A percentile compares a stretch with the other conserved stretches of the same genome.
These are phyloP conservation scores for Vaccinium macrocarpon DNA, from an alignment of 148 eudicot genomes.

Conservation along the genomic window DNA sequence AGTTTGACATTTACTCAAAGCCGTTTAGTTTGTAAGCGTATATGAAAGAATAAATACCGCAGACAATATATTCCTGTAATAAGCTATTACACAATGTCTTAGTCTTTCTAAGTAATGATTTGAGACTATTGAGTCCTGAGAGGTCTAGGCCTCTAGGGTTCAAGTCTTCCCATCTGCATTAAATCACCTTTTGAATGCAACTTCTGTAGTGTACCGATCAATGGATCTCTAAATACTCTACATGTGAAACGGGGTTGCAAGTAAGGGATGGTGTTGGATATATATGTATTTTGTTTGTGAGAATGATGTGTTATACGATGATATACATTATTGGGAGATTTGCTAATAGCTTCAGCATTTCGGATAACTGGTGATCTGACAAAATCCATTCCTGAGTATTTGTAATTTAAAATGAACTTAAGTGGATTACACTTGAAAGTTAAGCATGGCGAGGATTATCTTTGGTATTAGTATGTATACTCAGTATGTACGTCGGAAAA, in stretches of 20 bases:
- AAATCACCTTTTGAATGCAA: background rate
- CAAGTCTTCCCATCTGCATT: background rate
- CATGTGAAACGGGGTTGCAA: too few relatives aligned
- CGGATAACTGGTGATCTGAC: background rate
- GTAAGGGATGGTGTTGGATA: background rate
- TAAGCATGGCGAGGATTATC: background rate
- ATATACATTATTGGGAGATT: background rate
- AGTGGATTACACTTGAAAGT: background rate
- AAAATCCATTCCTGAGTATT: background rate
- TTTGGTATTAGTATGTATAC: background rate
- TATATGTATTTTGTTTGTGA: background rate
- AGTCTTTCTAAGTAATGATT: background rate
- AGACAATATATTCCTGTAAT: background rate
- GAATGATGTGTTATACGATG: background rate
- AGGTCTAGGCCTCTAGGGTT: background rate
- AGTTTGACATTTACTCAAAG: constrained; percentile 22
- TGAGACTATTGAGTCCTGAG: background rate
- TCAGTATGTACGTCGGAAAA: background rate
- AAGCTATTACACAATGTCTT: background rate
- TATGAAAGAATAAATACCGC: background rate
- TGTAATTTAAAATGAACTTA: background rate
- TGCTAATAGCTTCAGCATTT: background rate
- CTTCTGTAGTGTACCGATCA: background rate
- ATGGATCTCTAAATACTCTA: background rate
- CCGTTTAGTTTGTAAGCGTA: constrained; percentile 8